Percentiles rank a stretch among this genome's conserved stretches.
phyloP scores from a whole-genome alignment of 495 filamentous ascomycete genomes.

The Aspergillus egyptiacus region DNA sequence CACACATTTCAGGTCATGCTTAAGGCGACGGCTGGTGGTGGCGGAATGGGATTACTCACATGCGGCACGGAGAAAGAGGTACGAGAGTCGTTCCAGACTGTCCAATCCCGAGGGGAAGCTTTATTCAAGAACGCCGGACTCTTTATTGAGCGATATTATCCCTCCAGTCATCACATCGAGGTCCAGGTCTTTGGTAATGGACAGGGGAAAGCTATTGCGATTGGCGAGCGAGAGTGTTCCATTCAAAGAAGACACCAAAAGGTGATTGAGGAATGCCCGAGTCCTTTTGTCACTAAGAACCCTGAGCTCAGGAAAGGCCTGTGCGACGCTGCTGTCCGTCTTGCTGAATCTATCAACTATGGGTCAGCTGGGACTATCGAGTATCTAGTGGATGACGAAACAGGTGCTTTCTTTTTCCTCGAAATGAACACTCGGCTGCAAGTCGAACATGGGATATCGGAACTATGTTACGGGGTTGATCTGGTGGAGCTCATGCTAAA shows the following conservation, averaged over 20 bases:
- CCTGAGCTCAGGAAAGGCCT: slow-evolving; percentile 43
- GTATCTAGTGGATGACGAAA: slow-evolving; percentile 56
- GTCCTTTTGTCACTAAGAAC: slow-evolving; percentile 43
- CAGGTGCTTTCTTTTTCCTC: slow-evolving; percentile 56
- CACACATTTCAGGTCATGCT: slow-evolving; percentile 39
- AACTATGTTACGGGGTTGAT: slow-evolving; percentile 54
- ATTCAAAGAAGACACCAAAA: slow-evolving; percentile 50
- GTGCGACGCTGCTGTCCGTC: slow-evolving; percentile 43
- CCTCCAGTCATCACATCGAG: slow-evolving; percentile 41
- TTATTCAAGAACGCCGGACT: slow-evolving; percentile 43
- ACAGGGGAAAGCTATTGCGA: slow-evolving; percentile 33
- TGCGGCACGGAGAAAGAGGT: slow-evolving; percentile 33
- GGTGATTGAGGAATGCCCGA: slow-evolving; percentile 50
- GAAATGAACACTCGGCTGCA: slow-evolving; percentile 66
- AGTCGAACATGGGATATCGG: slow-evolving; percentile 63
- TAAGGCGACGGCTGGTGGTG: slow-evolving; percentile 54
- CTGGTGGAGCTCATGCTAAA: slow-evolving; percentile 51
- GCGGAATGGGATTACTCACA: slow-evolving; percentile 51
- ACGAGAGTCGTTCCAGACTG: slow-evolving; percentile 29
- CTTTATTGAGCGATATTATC: slow-evolving; percentile 43
- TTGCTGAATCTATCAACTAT: slow-evolving; percentile 51
- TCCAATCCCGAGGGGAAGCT: slow-evolving; percentile 33
- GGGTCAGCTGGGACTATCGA: slow-evolving; percentile 57
- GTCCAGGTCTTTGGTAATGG: slow-evolving; percentile 45
- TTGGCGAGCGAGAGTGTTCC: slow-evolving; percentile 44